Percentiles rank a stretch among this genome's conserved stretches.
phyloP scores from a whole-genome alignment of 139 green algal species.

The Micractinium conductrix region DNA sequence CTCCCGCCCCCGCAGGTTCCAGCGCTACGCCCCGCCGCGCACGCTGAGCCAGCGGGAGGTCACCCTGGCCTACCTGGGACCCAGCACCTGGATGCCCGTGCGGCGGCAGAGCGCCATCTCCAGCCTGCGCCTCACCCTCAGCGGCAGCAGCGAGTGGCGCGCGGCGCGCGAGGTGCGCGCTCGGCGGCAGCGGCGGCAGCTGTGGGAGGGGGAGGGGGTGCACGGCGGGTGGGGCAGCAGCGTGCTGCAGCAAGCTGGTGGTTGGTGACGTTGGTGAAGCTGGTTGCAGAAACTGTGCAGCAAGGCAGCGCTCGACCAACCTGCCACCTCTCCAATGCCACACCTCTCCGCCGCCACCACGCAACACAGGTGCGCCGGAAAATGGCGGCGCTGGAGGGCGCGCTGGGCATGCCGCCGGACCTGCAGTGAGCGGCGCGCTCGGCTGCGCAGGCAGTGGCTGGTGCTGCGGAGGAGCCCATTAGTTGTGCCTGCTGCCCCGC shows the following conservation, averaged over 20 bases:
- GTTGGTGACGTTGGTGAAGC: too few relatives aligned
- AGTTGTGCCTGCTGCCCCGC: not conserved
- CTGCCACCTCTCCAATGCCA: too few relatives aligned
- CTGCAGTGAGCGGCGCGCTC: too few relatives aligned
- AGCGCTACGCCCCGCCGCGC: conserved; percentile 42
- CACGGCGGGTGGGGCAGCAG: not conserved
- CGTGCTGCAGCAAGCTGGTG: not conserved
- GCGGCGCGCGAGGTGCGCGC: not conserved
- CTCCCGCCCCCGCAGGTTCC: conserved; percentile 9
- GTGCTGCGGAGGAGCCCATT: not conserved
- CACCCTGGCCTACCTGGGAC: conserved; percentile 49
- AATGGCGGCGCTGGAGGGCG: too few relatives aligned
- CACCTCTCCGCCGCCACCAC: too few relatives aligned
- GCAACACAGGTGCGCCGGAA: too few relatives aligned
- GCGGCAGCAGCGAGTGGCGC: conserved; percentile 13
- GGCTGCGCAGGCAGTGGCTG: not conserved
- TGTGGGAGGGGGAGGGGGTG: not conserved
- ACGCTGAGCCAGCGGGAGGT: conserved; percentile 35
- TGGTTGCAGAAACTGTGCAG: not conserved
- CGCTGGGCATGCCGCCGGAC: too few relatives aligned
- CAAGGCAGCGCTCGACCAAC: not conserved
- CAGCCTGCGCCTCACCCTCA: conserved; percentile 26
- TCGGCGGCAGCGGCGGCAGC: not conserved
- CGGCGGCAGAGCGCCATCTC: conserved; percentile 34
- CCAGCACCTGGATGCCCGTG: conserved; percentile 43